Evolutionary conservation across 352 stramenopile genomes (phyloP), one percentile per base, ranked within the genome.

Genomic region (Blastocystis sp.): DNA sequence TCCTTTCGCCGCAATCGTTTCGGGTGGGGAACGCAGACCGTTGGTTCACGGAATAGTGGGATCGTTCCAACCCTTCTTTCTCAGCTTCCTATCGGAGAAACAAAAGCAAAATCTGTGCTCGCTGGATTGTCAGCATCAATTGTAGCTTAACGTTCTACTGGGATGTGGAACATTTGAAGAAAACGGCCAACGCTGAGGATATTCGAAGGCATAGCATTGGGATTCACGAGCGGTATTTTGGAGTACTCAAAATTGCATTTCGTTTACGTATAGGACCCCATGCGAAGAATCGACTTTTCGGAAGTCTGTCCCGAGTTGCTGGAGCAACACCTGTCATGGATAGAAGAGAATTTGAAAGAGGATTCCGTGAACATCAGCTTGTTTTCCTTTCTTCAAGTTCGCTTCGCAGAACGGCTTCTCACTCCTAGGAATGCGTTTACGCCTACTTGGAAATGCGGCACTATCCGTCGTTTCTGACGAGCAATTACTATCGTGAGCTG

Each of bases 341-440:
- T 85, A 29, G 51, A 62, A 26, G 29, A 55, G 60, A 41, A 31
- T 19, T 37, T 85, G 16, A 2, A 29, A 19, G 55, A 69, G n/a
- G n/a, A 69, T 31, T 26, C 41, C 4, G 51, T 31, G 31, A 69
- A 85, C 66, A 29, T 66, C 10, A 85, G 70, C 66, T 63, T 85
- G 55, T 85, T 69, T 85, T 59, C n/a, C 31, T 85, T 67, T 67
- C 33, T 85, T 26, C 74, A 85, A 67, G 74, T 80, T 2, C 6
- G 26, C 70, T 63, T 61, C 31, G 10, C 29, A n/a, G n/a, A 45
- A 16, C 19, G 6, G 24, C 39, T 29, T 26, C 2, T 31, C 21
- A 69, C 41, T 12, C 0, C 6, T 85, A 85, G 74, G 50, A 67
- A 2, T 85, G 74, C 39, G 50, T 85, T 59, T 85, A 85, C 51